Conservation (phyloP, 139 green algal species). For the Deuterostichococcus epilithicus region DNA sequence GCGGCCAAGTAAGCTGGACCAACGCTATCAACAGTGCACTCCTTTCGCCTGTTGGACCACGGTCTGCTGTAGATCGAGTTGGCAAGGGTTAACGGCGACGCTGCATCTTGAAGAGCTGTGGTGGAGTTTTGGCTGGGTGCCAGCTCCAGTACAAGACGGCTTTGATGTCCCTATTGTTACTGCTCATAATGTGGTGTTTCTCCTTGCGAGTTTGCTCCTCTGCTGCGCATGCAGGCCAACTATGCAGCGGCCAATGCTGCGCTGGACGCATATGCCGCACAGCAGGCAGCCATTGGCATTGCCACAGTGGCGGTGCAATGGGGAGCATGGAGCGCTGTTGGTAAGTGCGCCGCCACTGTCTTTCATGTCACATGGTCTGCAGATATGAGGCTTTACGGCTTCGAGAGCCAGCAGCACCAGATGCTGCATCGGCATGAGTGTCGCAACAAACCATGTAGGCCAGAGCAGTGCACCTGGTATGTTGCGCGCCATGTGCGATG, state of each 20-base stretch:
- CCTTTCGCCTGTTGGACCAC: background rate
- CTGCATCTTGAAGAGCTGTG: background rate
- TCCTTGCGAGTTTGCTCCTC: too few species aligned
- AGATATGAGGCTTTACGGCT: too few species aligned
- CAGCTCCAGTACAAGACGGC: too few species aligned
- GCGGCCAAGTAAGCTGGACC: constrained; percentile 8
- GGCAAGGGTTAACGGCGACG: background rate
- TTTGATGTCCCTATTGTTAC: too few species aligned
- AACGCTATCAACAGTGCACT: background rate
- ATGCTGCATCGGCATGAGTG: too few species aligned
- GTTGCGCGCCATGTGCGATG: too few species aligned
- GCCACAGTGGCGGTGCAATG: constrained; percentile 7
- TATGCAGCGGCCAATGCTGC: constrained; percentile 29
- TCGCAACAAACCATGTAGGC: too few species aligned
- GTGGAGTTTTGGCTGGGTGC: too few species aligned
- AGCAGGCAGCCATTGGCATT: background rate
- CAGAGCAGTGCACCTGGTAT: too few species aligned
- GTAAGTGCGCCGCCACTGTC: background rate
- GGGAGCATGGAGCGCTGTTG: constrained; percentile 13
- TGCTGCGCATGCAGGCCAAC: too few species aligned
- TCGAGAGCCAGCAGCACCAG: too few species aligned
- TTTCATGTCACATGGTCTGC: background rate
- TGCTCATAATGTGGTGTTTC: too few species aligned
- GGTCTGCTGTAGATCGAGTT: background rate
- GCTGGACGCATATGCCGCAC: constrained; percentile 16